Percentiles rank a stretch among this genome's conserved stretches.
These are phyloP conservation scores for Casuarina glauca DNA, from an alignment of 306 rosid genomes.

Conservation along the genomic window DNA sequence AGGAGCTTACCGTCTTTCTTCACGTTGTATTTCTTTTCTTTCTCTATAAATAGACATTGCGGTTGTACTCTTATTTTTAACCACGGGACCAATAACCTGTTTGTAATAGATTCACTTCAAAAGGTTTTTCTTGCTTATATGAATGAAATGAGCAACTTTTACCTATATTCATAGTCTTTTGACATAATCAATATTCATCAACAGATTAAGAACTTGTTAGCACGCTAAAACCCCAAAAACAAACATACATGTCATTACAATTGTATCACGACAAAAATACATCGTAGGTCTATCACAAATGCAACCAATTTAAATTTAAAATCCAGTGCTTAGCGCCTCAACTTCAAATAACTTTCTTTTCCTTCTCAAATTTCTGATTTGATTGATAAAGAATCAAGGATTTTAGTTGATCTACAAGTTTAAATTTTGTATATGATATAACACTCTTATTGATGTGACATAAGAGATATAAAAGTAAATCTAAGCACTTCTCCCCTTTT, in stretches of 20 bases:
- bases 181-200: not conserved
- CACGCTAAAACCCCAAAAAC: not conserved
- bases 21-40: too few relatives aligned
- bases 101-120: too few relatives aligned
- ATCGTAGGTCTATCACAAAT: not conserved
- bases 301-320: not conserved
- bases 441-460: not conserved
- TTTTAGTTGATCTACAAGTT: not conserved
- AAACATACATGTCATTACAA: not conserved
- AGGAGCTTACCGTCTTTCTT: too few relatives aligned
- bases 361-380: not conserved
- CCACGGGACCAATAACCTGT: too few relatives aligned
- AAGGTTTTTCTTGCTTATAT: too few relatives aligned
- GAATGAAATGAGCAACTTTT: too few relatives aligned
- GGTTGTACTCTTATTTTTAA: too few relatives aligned
- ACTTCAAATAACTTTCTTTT: not conserved
- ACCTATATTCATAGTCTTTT: too few relatives aligned
- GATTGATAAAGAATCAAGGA: not conserved
- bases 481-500: too few relatives aligned
- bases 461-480: too few relatives aligned
- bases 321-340: not conserved
- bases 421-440: constrained; percentile 6
- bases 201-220: not conserved
- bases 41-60: too few relatives aligned
- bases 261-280: not conserved